Evolutionary conservation across 768 basidiomycete genomes (phyloP), one percentile per base, ranked within the genome.

Genomic region (Aureoboletus auriporus): DNA sequence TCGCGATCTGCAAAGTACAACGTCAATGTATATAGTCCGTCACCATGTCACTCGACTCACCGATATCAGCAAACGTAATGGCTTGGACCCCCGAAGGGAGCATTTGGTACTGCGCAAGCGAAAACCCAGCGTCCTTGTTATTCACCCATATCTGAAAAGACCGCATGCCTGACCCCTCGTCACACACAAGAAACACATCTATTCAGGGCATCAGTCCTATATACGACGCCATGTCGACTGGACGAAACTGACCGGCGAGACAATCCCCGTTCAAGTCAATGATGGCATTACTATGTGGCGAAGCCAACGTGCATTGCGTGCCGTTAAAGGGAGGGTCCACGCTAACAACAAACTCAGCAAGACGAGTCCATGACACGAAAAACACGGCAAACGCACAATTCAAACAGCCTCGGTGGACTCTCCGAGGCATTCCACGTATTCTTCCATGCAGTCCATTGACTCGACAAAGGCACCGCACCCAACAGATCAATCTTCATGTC

Each of bases 211-310:
- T 49, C 17, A 51, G 43, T 8, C 28, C n/a, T n/a, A 2, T 23
- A 23, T 23, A 23, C 20, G 31, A 3, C 17, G 16, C 40, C 14
- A 8, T 11, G 7, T 2, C 6, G 5, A 16, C 1, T 1, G 13
- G 16, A 17, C 31, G 8, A 30, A 8, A 49, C 52, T 26, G 51
- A 87, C 92, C 92, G 53, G 94, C 92, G 4, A 96, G 75, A 65
- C 96, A 98, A 65, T 99, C 96, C 11, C 96, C 96, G 52, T 98
- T 82, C 34, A 99, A 71, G 60, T 99, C 96, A 5, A 98, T 79
- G 14, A 93, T 86, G 0, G 93, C 94, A 66, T 94, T 96, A 62
- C 89, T 93, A 62, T 98, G 96, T 6, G 95, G 94, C 54, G 85
- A 83, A 10, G 89, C 79, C n/a, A 92, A 65, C 9, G 69, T 76